These are phyloP conservation scores for Botryobasidium botryosum DNA, from an alignment of 768 basidiomycete genomes.

Conservation along the genomic window DNA sequence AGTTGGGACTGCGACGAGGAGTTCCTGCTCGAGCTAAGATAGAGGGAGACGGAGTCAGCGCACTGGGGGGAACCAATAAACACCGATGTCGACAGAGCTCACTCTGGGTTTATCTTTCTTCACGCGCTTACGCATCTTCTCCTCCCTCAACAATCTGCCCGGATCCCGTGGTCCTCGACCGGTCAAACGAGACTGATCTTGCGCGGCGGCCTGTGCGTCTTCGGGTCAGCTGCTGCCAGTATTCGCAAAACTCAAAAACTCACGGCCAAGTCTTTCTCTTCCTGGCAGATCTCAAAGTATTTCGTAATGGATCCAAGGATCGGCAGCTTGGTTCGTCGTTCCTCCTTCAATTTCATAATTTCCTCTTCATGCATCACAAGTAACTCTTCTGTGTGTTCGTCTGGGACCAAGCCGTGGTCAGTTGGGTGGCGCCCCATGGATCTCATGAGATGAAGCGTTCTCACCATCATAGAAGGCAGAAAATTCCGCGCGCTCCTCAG, in stretches of 20 bases:
- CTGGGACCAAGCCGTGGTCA: conserved; percentile 23
- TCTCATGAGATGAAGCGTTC: conserved; percentile 11
- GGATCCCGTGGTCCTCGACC: conserved; percentile 72
- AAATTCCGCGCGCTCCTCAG: conserved; percentile 67
- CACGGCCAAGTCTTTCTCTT: conserved; percentile 69
- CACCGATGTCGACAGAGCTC: conserved; percentile 19
- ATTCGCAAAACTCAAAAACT: conserved; percentile 4
- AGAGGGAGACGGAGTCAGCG: not conserved
- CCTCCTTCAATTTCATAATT: conserved; percentile 63
- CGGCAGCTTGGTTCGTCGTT: conserved; percentile 59
- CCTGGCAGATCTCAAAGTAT: conserved; percentile 82
- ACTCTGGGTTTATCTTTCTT: conserved; percentile 86
- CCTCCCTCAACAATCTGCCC: conserved; percentile 74
- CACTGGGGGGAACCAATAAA: not conserved
- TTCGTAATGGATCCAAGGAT: conserved; percentile 62
- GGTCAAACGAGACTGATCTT: conserved; percentile 65
- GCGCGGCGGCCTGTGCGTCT: conserved; percentile 47
- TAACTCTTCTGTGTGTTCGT: conserved; percentile 80
- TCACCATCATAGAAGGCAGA: conserved; percentile 69
- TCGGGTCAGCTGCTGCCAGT: no score
- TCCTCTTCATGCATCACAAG: conserved; percentile 73
- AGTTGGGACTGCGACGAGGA: conserved; percentile 53
- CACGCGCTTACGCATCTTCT: conserved; percentile 94
- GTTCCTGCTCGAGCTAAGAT: conserved; percentile 69
- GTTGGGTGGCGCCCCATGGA: not conserved